These are phyloP conservation scores for Linnemannia zychae DNA, from an alignment of 192 early-diverging fungal genomes.

Conservation along the genomic window DNA sequence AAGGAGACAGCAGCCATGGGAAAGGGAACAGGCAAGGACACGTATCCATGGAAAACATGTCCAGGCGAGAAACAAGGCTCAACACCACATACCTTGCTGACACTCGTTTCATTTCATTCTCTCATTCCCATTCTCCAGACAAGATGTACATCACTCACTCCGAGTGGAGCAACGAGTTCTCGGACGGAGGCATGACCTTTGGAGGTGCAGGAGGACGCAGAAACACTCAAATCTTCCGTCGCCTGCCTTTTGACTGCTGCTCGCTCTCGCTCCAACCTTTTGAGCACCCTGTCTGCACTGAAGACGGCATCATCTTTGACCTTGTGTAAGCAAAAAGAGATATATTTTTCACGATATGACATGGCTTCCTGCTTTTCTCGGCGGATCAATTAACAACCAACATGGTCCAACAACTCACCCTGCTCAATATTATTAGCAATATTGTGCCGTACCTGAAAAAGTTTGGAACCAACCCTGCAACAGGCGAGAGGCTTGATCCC, in stretches of 20 bases:
- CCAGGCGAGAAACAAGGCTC: no score
- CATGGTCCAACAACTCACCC: no score
- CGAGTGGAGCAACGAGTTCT: constrained; percentile 75
- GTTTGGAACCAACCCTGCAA: constrained; percentile 88
- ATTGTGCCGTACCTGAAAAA: constrained; percentile 88
- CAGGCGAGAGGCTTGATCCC: constrained; percentile 78
- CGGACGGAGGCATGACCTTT: constrained; percentile 70
- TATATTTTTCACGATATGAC: no score
- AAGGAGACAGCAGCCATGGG: constrained; percentile 29
- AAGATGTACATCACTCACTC: constrained; percentile 93
- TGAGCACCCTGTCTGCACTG: constrained; percentile 86
- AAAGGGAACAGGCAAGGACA: constrained; percentile 50
- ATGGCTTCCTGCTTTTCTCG: no score
- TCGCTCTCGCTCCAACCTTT: constrained; percentile 93
- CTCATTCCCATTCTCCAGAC: constrained; percentile 63
- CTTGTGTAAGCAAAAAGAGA: constrained; percentile 63
- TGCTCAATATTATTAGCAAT: constrained; percentile 55
- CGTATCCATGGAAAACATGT: background rate
- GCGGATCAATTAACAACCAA: no score
- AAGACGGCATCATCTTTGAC: constrained; percentile 92
- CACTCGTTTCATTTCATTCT: background rate
- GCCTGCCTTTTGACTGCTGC: constrained; percentile 89
- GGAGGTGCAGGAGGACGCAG: constrained; percentile 74
- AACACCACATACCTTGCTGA: background rate
- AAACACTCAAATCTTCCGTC: constrained; percentile 72